Percentiles rank a stretch among this genome's conserved stretches.
phyloP scores from a whole-genome alignment of 768 basidiomycete genomes.

The Clitopilus hobsonii region DNA sequence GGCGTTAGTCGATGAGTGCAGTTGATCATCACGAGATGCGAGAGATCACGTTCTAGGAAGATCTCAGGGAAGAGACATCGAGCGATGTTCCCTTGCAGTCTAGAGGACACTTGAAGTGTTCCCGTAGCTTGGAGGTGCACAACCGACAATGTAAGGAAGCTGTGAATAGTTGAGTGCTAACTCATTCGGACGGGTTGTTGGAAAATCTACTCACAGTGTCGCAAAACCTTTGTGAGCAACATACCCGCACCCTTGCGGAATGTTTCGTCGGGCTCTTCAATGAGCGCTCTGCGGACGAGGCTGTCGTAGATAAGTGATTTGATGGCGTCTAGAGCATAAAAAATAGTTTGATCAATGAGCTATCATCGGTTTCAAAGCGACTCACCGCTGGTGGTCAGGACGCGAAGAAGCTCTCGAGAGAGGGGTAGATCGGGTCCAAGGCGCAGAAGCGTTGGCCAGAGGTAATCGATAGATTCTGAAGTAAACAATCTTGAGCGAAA shows the following conservation, averaged over 20 bases:
- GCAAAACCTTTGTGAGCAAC: background rate
- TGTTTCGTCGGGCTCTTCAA: background rate
- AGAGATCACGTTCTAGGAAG: too few species aligned
- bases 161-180: background rate
- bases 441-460: background rate
- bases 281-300: background rate
- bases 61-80: too few species aligned
- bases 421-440: background rate
- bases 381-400: background rate
- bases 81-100: too few species aligned
- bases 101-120: too few species aligned
- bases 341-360: background rate
- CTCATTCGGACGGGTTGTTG: background rate
- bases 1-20: too few species aligned
- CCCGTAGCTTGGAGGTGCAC: background rate
- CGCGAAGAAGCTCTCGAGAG: background rate
- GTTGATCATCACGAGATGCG: too few species aligned
- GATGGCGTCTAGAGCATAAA: background rate
- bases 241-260: background rate
- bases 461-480: background rate
- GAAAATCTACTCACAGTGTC: background rate
- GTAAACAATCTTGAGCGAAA: background rate
- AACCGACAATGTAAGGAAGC: background rate
- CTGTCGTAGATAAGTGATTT: background rate
- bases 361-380: background rate